Base-by-base conservation (phyloP, 1,284 basidiomycete genomes). In the Vanrija sp. region DNA sequence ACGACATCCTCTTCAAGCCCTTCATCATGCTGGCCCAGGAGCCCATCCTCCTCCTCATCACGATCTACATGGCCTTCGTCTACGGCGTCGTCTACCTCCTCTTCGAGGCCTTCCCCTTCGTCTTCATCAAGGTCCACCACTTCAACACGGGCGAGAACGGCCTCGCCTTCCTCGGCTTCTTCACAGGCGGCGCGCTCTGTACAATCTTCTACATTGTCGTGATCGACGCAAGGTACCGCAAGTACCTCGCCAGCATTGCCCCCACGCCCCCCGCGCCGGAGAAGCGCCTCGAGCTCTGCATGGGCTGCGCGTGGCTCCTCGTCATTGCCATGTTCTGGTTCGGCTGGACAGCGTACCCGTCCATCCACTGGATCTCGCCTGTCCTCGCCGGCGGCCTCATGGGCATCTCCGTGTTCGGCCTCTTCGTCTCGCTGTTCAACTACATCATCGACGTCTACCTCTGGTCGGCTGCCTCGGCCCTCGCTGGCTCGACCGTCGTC, bases 1-100 rank as follows among this genome's bases (percentile, higher is more conserved):
- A 84, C 62, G 64, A 78, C 48, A 80, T 77, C 43, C 68, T 79
- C 45, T 65, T 75, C 61, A 79, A 83, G 66, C 88, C 84, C 0
- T 89, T 84, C 76, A 79, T 81, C 61, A 81, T 87, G 58, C 79
- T 90, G 31, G 61, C 83, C 54, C 75, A 76, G n/a, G 89, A 92
- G 68, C 88, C 88, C 0, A 89, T 91, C 83, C 75, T 92, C 8
- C 72, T 86, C 9, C 81, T 83, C 10, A 75, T 87, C 41, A 89
- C 87, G 0, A 39, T 84, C 8, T 90, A 88, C 74, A 80, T 88
- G 70, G 66, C 68, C 6, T 77, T 75, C 54, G 68, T 76, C 10
- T 76, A 75, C 56, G 73, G 70, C 48, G 53, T 72, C 23, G 66
- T 74, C 4, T 74, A 74, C 53, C 63, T 74, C 0, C 51, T 73